These are phyloP conservation scores for Pterula multifida DNA, from an alignment of 1,284 basidiomycete species.

Conservation along the genomic window DNA sequence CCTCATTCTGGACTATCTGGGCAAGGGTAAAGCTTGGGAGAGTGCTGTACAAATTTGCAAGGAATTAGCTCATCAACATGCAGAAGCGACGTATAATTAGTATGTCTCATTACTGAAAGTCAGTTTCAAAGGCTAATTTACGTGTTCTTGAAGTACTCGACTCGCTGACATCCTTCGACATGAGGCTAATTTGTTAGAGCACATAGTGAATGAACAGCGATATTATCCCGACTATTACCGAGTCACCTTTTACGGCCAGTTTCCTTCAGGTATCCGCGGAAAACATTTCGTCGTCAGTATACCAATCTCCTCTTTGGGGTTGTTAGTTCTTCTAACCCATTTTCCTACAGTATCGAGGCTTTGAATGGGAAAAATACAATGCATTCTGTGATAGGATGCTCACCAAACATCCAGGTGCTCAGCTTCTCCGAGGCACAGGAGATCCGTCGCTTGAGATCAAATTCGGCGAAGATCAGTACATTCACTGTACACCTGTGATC, in stretches of 20 bases:
- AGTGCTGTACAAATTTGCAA: constrained; percentile 88
- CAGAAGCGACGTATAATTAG: constrained; percentile 85
- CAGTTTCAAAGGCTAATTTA: constrained; percentile 6
- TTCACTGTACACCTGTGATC: constrained; percentile 78
- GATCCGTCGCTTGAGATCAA: constrained; percentile 76
- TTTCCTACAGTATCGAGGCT: constrained; percentile 66
- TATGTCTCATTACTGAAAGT: constrained; percentile 24
- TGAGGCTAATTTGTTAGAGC: constrained; percentile 73
- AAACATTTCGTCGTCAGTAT: constrained; percentile 76
- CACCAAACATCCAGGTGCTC: constrained; percentile 83
- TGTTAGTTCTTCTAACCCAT: constrained; percentile 5
- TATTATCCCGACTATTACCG: constrained; percentile 90
- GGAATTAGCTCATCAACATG: constrained; percentile 78
- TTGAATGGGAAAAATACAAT: constrained; percentile 82
- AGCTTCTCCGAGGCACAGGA: constrained; percentile 63
- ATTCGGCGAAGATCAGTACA: constrained; percentile 73
- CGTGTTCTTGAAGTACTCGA: constrained; percentile 38
- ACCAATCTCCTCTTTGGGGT: neutral
- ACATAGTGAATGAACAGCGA: constrained; percentile 72
- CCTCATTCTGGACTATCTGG: constrained; percentile 83
- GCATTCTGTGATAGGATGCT: constrained; percentile 89
- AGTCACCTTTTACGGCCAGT: constrained; percentile 87
- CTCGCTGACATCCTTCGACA: constrained; percentile 79
- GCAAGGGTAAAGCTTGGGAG: constrained; percentile 95
- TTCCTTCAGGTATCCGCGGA: constrained; percentile 72